A percentile compares a stretch with the other conserved stretches of the same genome.
These are phyloP conservation scores for Neurospora sublineolata DNA, from an alignment of 495 filamentous ascomycete species.

Conservation along the genomic window DNA sequence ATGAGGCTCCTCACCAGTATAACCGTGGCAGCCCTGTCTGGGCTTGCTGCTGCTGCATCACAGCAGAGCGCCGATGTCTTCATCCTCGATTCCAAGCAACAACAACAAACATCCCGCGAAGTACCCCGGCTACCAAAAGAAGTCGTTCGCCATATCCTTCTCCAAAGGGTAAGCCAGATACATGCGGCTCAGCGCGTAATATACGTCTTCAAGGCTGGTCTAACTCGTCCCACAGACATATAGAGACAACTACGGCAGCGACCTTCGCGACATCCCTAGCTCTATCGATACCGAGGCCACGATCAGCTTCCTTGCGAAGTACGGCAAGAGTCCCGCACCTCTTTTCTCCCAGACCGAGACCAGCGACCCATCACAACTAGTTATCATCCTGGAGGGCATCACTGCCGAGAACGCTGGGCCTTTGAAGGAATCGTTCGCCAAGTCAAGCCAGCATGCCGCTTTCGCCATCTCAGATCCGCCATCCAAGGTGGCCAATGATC, in stretches of 20 bases:
- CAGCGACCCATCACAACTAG: constrained; percentile 32
- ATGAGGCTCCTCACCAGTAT: constrained; percentile 22
- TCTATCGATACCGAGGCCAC: constrained; percentile 25
- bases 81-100: constrained; percentile 12
- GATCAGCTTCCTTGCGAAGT: constrained; percentile 29
- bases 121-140: constrained; percentile 20
- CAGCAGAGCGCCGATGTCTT: constrained; percentile 20
- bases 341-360: constrained; percentile 26
- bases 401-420: constrained; percentile 19
- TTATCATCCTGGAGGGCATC: constrained; percentile 39
- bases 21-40: constrained; percentile 17
- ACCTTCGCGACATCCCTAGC: constrained; percentile 30
- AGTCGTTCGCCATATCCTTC: constrained; percentile 25
- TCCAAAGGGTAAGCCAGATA: constrained; percentile 16
- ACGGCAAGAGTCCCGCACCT: constrained; percentile 26
- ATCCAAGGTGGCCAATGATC: constrained; percentile 25
- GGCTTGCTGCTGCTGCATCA: constrained; percentile 14
- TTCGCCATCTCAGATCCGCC: constrained; percentile 34
- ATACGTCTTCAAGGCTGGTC: constrained; percentile 16
- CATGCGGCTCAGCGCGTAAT: background rate
- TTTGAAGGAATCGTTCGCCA: constrained; percentile 20
- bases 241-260: constrained; percentile 21
- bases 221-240: constrained; percentile 30
- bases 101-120: constrained; percentile 5
- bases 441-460: constrained; percentile 20